Base-by-base conservation (phyloP, 768 basidiomycete species). In the Lentinula sp. region DNA sequence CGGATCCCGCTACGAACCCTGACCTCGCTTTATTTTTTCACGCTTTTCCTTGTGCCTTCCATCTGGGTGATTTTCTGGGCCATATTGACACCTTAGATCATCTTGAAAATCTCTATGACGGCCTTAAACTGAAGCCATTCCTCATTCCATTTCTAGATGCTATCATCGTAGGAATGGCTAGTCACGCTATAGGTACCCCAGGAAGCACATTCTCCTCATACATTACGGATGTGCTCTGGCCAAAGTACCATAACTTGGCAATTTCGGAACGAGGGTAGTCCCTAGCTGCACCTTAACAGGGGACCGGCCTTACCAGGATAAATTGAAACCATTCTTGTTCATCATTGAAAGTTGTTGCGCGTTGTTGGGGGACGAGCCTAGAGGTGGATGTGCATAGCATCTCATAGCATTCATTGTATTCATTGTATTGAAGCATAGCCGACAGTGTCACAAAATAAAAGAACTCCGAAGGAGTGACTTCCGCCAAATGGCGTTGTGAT, bases 141-240 rank as follows among this genome's bases (percentile, higher is more conserved):
- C 61, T 90, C 10, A 66, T 81, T 20, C 87, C 90, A 1, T 81
- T 91, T 61, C 65, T 93, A 36, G 90, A 92, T 67, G 88, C 86
- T 6, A 76, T 90, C 74, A 81, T 94, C 35, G 81, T 84, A 15
- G 82, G 82, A 2, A 77, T 78, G 57, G 87, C 85, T 0, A 72
- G 77, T 69, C 73, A 67, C 15, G 79, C 90, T 35, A 81, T 86
- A 0, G 89, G 88, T 1, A 93, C 90, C 12, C 81, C 84, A 58
- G 81, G 82, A 59, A 91, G 89, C 66, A 92, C 91, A 35, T 93
- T 91, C 65, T 88, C 87, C 69, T 72, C 76, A 57, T 93, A 85
- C 64, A 80, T 89, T 18, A 73, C 77, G 60, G 86, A 90, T 61
- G 82, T 90, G 28, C 67, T 92, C 63, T 89, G 88, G 86, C 76